These are phyloP conservation scores for Ziziphus jujuba DNA, from an alignment of 306 rosid genomes.

Conservation along the genomic window DNA sequence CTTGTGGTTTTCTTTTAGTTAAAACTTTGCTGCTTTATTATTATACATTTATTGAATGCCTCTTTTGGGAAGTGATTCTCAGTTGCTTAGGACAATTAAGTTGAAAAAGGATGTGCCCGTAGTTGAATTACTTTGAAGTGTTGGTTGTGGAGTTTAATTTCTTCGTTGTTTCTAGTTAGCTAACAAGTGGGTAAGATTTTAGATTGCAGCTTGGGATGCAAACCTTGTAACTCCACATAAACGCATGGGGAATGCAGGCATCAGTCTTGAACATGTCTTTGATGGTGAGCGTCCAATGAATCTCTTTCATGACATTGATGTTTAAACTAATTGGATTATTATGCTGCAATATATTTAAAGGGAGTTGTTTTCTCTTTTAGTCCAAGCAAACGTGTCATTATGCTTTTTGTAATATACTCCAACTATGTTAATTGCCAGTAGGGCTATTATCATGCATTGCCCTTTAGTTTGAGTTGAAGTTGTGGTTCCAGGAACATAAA, in stretches of 20 bases:
- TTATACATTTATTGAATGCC: no score
- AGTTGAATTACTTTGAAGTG: background rate
- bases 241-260: slow-evolving; percentile 90
- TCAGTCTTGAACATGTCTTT: slow-evolving; percentile 70
- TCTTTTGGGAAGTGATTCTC: no score
- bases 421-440: slow-evolving; percentile 10
- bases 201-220: slow-evolving; percentile 99
- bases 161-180: slow-evolving; percentile 22
- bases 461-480: background rate
- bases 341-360: slow-evolving; percentile 16
- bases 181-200: slow-evolving; percentile 34
- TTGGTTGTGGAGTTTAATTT: slow-evolving; percentile 5
- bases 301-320: slow-evolving; percentile 23
- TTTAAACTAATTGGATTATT: slow-evolving; percentile 15
- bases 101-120: background rate
- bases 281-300: slow-evolving; percentile 59
- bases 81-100: no score
- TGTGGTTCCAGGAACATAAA: background rate
- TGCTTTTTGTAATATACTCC: slow-evolving; percentile 5
- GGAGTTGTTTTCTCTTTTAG: background rate
- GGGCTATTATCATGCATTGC: slow-evolving; percentile 10
- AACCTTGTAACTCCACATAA: slow-evolving; percentile 94
- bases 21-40: no score
- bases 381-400: background rate
- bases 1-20: no score